phyloP scores from a whole-genome alignment of 2,329 filamentous ascomycete species.

The Cytospora piceae region DNA sequence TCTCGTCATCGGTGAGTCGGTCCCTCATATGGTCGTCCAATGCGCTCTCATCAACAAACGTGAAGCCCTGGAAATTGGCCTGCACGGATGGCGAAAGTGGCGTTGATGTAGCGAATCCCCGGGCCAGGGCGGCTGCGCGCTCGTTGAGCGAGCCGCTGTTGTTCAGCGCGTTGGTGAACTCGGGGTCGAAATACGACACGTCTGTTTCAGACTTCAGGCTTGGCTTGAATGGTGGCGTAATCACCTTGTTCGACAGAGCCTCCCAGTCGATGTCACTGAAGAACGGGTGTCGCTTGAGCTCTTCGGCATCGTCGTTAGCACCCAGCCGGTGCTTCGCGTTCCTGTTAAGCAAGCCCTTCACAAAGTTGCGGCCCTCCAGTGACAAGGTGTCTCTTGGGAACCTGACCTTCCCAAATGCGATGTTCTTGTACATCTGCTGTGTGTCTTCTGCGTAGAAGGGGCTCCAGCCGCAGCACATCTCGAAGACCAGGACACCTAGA shows the following conservation, averaged over 20 bases:
- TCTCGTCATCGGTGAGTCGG: slow-evolving; percentile 58
- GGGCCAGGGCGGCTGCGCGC: slow-evolving; percentile 82
- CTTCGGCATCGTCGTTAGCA: slow-evolving; percentile 86
- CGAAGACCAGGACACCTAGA: slow-evolving; percentile 93
- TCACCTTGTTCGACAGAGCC: slow-evolving; percentile 83
- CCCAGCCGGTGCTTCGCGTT: slow-evolving; percentile 96
- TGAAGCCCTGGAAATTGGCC: slow-evolving; percentile 98
- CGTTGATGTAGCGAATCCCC: slow-evolving; percentile 85
- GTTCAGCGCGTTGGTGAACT: slow-evolving; percentile 94
- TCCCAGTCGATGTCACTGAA: slow-evolving; percentile 95
- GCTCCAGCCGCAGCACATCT: slow-evolving; percentile 99
- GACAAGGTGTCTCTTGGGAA: slow-evolving; percentile 95
- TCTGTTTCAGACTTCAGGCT: slow-evolving; percentile 95
- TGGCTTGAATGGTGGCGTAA: slow-evolving; percentile 96
- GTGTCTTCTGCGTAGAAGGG: slow-evolving; percentile 99
- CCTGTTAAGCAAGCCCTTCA: slow-evolving; percentile 94
- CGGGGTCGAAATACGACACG: slow-evolving; percentile 97
- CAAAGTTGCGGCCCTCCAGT: slow-evolving; percentile 93
- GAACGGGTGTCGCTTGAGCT: slow-evolving; percentile 93
- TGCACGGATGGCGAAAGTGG: slow-evolving; percentile 94
- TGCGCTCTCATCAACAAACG: slow-evolving; percentile 96
- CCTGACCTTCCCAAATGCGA: slow-evolving; percentile 96
- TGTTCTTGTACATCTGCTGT: slow-evolving; percentile 99
- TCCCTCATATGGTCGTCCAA: slow-evolving; percentile 82
- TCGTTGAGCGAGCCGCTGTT: slow-evolving; percentile 88